Evolutionary conservation across 2,329 filamentous ascomycete genomes (phyloP), one percentile per base, ranked within the genome.

Genomic region (Exophiala sideris): DNA sequence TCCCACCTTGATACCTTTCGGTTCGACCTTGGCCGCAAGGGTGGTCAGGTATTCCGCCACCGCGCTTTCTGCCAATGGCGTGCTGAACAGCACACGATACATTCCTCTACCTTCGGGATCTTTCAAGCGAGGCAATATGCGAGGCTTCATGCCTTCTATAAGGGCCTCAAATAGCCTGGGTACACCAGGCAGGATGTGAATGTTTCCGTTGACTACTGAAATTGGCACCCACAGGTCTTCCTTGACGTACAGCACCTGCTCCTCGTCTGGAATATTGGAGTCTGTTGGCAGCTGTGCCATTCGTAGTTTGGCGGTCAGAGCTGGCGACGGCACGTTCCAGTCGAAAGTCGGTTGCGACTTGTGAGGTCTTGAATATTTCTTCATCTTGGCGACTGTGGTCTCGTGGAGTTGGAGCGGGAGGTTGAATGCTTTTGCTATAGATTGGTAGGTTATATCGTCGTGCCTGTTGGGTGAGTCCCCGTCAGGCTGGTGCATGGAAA

Each of bases 391-490:
- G 64, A 87, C 88, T 0, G 91, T 86, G 54, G 83, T 82, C 40
- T 89, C 75, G 75, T 97, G 89, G 24, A 95, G 79, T 62, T 85
- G 81, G 14, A 97, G 76, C 11, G 85, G 82, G 6, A 96, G 78
- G 40, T 77, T 74, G 70, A 96, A 97, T 6, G 91, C 94, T 69
- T 90, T 91, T 60, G 89, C 91, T 69, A 99, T 95, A 36, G 90
- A 92, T 67, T 88, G 80, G 74, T 99, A 99, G 21, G 94, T 97
- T 64, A 97, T 97, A 69, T 99, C 94, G 71, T 99, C 94, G 76
- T 97, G 92, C 52, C 89, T 95, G 63, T 59, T 46, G 45, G 18
- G 24, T 20, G 32, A 14, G 24, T 29, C 4, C 24, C n/a, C 8
- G 52, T 50, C 41, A 55, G 52, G 18, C 45, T 21, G 35, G 35